phyloP scores from a whole-genome alignment of 2,329 filamentous ascomycete genomes.

The Fusarium continuum region DNA sequence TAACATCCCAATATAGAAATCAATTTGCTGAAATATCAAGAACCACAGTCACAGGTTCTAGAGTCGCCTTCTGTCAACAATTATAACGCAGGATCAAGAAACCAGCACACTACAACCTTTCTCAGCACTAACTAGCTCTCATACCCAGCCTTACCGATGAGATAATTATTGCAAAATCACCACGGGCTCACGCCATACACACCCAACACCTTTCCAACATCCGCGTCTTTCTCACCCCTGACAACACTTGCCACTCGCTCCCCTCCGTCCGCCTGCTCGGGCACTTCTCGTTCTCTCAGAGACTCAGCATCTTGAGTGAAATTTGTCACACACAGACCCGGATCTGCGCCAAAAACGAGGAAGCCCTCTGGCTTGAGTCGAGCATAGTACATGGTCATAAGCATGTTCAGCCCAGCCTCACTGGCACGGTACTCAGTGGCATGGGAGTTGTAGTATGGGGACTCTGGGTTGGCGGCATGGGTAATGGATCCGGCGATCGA shows the following conservation, averaged over 20 bases:
- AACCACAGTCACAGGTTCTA: no score
- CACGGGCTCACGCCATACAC: background rate
- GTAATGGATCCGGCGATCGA: conserved; percentile 13
- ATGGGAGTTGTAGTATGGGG: background rate
- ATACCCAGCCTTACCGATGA: background rate
- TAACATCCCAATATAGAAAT: no score
- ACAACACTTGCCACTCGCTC: background rate
- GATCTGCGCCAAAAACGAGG: background rate
- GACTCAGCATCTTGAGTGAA: background rate
- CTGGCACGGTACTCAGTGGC: conserved; percentile 3
- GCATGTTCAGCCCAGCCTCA: conserved; percentile 20
- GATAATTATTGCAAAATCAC: fast-evolving
- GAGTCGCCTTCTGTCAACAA: no score
- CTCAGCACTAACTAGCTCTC: no score
- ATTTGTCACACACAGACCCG: conserved; percentile 16
- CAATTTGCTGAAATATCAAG: no score
- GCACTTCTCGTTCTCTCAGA: background rate
- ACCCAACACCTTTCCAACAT: background rate
- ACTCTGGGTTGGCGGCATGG: background rate
- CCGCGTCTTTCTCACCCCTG: background rate
- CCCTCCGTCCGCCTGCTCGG: conserved; percentile 1
- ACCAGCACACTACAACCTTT: no score
- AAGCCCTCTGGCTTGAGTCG: conserved; percentile 1
- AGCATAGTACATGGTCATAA: background rate
- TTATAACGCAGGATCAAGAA: no score